Evolutionary conservation across 2,329 filamentous ascomycete species (phyloP).

Genomic region (Arthroderma uncinatum): DNA sequence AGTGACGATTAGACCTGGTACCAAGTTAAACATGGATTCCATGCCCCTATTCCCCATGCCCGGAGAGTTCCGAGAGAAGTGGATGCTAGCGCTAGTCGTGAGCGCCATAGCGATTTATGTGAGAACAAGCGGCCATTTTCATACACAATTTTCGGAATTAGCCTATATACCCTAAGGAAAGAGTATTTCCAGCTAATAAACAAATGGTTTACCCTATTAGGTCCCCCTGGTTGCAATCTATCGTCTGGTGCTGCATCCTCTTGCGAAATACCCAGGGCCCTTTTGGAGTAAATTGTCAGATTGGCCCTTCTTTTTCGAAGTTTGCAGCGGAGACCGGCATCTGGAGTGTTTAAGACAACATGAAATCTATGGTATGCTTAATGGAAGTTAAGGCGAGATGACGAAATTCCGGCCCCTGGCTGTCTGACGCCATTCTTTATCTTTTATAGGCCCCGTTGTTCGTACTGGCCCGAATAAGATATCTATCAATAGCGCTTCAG

Average conservation of each 20-base stretch:
- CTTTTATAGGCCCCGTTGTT: conserved; percentile 41
- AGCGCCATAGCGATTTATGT: not conserved
- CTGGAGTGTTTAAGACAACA: conserved; percentile 12
- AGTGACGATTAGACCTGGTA: not conserved
- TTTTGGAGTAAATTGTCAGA: conserved; percentile 11
- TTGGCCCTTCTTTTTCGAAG: conserved; percentile 8
- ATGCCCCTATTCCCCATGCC: not conserved
- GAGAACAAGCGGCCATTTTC: not conserved
- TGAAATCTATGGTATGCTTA: conserved; percentile 26
- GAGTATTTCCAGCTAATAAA: not conserved
- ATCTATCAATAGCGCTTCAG: conserved; percentile 61
- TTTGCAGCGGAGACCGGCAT: conserved; percentile 13
- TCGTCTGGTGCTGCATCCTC: conserved; percentile 14
- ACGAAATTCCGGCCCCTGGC: not conserved
- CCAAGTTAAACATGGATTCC: not conserved
- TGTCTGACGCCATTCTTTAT: not conserved
- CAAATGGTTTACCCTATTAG: not conserved
- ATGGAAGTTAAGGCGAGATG: not conserved
- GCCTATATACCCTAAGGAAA: not conserved
- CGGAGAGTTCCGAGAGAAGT: not conserved
- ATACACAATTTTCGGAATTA: not conserved
- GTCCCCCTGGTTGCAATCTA: conserved; percentile 7
- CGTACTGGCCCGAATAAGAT: conserved; percentile 68
- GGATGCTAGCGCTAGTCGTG: not conserved
- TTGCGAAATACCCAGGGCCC: conserved; percentile 16